A percentile compares a stretch with the other conserved stretches of the same genome.
phyloP scores from a whole-genome alignment of 2,329 filamentous ascomycete genomes.

The Colletotrichum lupini region DNA sequence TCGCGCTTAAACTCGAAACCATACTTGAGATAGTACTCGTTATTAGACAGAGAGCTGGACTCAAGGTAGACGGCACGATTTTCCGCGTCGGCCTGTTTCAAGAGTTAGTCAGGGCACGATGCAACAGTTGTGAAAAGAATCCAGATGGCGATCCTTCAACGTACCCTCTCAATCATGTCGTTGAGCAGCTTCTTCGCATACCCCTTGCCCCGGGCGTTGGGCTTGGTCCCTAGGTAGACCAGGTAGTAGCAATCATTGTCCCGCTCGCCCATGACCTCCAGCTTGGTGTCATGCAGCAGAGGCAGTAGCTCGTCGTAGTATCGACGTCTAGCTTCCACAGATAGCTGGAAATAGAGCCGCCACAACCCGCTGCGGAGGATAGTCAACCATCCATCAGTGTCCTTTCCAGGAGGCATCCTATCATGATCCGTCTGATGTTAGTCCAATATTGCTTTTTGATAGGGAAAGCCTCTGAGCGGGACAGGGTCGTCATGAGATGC shows the following conservation, averaged over 20 bases:
- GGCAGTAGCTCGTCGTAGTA: slow-evolving; percentile 84
- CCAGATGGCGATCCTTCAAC: slow-evolving; percentile 38
- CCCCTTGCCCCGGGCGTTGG: slow-evolving; percentile 75
- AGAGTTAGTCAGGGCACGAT: background rate
- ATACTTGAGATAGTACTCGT: slow-evolving; percentile 78
- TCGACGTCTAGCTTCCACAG: slow-evolving; percentile 75
- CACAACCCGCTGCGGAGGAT: slow-evolving; percentile 81
- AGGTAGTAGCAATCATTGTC: slow-evolving; percentile 82
- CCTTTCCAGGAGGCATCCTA: slow-evolving; percentile 80
- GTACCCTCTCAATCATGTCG: slow-evolving; percentile 72
- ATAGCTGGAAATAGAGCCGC: slow-evolving; percentile 80
- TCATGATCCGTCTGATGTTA: slow-evolving; percentile 31
- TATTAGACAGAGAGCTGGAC: slow-evolving; percentile 76
- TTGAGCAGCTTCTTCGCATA: slow-evolving; percentile 78
- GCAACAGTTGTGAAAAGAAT: background rate
- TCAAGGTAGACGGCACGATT: slow-evolving; percentile 80
- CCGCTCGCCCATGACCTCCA: slow-evolving; percentile 72
- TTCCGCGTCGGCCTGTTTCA: slow-evolving; percentile 72
- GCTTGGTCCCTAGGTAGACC: slow-evolving; percentile 83
- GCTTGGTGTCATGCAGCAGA: slow-evolving; percentile 78
- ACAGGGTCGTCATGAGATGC: too few species aligned
- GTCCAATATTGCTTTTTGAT: slow-evolving; percentile 3
- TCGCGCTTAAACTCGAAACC: slow-evolving; percentile 76
- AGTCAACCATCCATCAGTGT: slow-evolving; percentile 79
- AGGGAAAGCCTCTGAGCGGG: background rate